phyloP scores from a whole-genome alignment of 192 early-diverging fungal species.

The Paraglomus brasilianum region DNA sequence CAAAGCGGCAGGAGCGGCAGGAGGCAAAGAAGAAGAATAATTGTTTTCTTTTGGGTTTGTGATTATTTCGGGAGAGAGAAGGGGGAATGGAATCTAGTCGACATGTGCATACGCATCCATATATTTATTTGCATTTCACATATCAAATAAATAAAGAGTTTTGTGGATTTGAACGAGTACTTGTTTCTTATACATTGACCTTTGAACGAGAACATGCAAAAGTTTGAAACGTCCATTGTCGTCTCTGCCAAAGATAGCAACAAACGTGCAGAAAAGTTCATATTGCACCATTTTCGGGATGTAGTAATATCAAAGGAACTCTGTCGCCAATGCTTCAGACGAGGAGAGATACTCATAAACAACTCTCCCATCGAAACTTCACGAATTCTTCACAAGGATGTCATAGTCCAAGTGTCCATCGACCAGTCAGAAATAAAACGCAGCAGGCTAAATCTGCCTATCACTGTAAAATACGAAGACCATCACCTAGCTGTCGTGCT shows the following conservation, averaged over 20 bases:
- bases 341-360: slow-evolving; percentile 14
- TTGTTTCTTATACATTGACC: no score
- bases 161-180: no score
- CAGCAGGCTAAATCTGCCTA: neutral
- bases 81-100: no score
- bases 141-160: no score
- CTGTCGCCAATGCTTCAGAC: slow-evolving; percentile 9
- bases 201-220: slow-evolving; percentile 1
- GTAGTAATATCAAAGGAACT: slow-evolving; percentile 14
- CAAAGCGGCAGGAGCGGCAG: no score
- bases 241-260: neutral
- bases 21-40: no score
- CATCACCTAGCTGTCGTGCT: slow-evolving; percentile 6
- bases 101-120: no score
- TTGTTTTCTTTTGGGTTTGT: no score
- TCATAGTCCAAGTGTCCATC: neutral
- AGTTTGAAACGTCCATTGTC: neutral
- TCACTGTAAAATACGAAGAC: neutral
- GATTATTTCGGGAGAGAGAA: no score
- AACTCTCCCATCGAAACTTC: neutral
- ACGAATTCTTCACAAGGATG: neutral
- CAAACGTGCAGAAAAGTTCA: slow-evolving; percentile 17
- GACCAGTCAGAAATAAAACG: neutral
- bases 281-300: slow-evolving; percentile 8
- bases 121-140: no score